Base-by-base conservation (phyloP, 768 basidiomycete species). In the Leccinum barrowsii region DNA sequence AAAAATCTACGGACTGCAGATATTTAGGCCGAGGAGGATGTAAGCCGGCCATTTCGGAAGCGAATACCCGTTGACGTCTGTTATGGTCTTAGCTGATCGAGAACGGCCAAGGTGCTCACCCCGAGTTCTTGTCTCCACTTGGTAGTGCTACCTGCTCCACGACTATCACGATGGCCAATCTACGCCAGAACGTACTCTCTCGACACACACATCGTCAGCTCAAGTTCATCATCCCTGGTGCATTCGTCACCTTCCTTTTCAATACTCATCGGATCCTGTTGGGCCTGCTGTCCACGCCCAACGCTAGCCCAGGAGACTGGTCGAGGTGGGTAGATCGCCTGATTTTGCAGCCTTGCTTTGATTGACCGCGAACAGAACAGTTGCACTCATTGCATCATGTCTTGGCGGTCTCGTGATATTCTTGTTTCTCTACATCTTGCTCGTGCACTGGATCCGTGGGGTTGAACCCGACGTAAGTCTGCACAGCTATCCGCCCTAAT, bases 141-240 rank as follows among this genome's bases (percentile, higher is more conserved):
- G 12, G 40, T 40, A 47, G 32, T 32, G 30, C 10, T 46, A 46
- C 44, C n/a, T 19, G 17, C 10, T 12, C 19, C 26, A 56, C 34
- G 47, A 56, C 46, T 13, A 34, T 46, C 61, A 47, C 46, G 19
- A 73, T 73, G 72, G 22, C 54, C 47, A 52, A 52, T 54, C 56
- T 61, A 52, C 63, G 28, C 46, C 50, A 61, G 50, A 59, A 49
- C 5, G 52, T 61, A n/a, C 46, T 77, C 47, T 77, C 76, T 34
- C 69, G 75, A 56, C 85, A 90, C 69, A 82, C 84, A 1, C 68
- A 82, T 56, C 79, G 81, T 52, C 89, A 90, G 75, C 80, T 91
- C 67, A 89, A 90, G 68, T 85, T 90, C 56, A 82, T 90, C 49
- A 65, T 90, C 11, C 89, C 90, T n/a, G 89, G 90, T 11, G 84